These are phyloP conservation scores for Cladobotryum mycophilum DNA, from an alignment of 2,329 filamentous ascomycete genomes.

Conservation along the genomic window DNA sequence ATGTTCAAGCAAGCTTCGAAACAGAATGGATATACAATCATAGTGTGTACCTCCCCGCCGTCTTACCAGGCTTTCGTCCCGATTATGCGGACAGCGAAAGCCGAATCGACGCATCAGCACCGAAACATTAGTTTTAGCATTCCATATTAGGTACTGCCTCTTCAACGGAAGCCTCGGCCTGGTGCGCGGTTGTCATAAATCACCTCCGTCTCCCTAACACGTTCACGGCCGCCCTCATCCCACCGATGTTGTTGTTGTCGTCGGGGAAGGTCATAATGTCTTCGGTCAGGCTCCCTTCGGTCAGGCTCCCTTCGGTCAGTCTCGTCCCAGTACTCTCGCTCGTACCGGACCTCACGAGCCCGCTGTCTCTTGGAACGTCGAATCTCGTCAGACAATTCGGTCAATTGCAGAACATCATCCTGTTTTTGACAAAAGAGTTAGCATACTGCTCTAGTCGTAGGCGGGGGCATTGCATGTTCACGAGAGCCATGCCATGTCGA, in stretches of 20 bases:
- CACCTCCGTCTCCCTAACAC: slow-evolving; percentile 62
- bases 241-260: slow-evolving; percentile 29
- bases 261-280: slow-evolving; percentile 25
- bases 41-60: too few relatives aligned
- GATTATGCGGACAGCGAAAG: too few relatives aligned
- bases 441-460: slow-evolving; percentile 11
- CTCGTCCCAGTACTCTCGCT: slow-evolving; percentile 50
- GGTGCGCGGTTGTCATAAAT: slow-evolving; percentile 48
- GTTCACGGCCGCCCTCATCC: slow-evolving; percentile 48
- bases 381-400: slow-evolving; percentile 77
- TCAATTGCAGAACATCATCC: slow-evolving; percentile 82
- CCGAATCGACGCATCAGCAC: too few relatives aligned
- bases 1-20: too few relatives aligned
- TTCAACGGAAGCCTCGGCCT: slow-evolving; percentile 21
- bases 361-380: slow-evolving; percentile 54
- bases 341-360: slow-evolving; percentile 49
- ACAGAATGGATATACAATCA: too few relatives aligned
- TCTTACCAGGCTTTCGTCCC: too few relatives aligned
- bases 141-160: background rate
- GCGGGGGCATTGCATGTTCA: background rate
- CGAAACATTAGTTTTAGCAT: background rate
- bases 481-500: slow-evolving; percentile 20
- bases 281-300: slow-evolving; percentile 33
- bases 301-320: slow-evolving; percentile 41
- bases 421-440: slow-evolving; percentile 39